Evolutionary conservation across 2,329 filamentous ascomycete genomes (phyloP).

Genomic region (Chlorencoelia australis): DNA sequence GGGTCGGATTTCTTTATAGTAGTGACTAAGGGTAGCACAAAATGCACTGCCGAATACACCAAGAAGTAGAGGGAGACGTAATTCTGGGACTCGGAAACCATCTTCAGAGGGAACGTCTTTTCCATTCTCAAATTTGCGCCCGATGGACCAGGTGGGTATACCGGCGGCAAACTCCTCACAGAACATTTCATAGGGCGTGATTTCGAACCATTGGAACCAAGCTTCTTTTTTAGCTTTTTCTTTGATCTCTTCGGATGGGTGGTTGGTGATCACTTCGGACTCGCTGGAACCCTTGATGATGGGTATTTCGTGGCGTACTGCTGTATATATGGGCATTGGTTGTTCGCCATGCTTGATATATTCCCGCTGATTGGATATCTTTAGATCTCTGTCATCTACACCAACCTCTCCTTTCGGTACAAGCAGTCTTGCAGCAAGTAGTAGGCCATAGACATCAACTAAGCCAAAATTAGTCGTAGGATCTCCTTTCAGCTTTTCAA

Average conservation of each 20-base stretch:
- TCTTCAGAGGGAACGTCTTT: conserved; percentile 54
- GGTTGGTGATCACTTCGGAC: conserved; percentile 27
- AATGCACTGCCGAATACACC: conserved; percentile 97
- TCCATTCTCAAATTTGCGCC: conserved; percentile 70
- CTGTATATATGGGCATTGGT: conserved; percentile 90
- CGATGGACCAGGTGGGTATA: conserved; percentile 90
- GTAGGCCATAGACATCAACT: conserved; percentile 84
- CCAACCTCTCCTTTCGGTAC: conserved; percentile 77
- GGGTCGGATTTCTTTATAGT: conserved; percentile 89
- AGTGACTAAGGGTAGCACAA: conserved; percentile 89
- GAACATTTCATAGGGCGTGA: conserved; percentile 90
- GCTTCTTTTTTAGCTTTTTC: conserved; percentile 51
- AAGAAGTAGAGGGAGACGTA: conserved; percentile 73
- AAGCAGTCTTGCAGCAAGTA: conserved; percentile 74
- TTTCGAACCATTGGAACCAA: conserved; percentile 98
- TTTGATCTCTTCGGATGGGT: conserved; percentile 39
- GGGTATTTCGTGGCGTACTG: conserved; percentile 91
- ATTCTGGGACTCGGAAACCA: conserved; percentile 67
- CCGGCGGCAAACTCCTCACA: conserved; percentile 87
- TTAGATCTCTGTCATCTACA: conserved; percentile 70
- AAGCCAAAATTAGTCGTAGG: conserved; percentile 74
- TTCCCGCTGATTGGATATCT: conserved; percentile 76
- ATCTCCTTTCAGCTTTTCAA: conserved; percentile 85
- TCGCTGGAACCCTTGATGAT: conserved; percentile 38
- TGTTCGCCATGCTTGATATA: conserved; percentile 69